Evolutionary conservation across 208 protist species (phyloP), one percentile per base, ranked within the genome.

Genomic region (Angomonas ambiguus): DNA sequence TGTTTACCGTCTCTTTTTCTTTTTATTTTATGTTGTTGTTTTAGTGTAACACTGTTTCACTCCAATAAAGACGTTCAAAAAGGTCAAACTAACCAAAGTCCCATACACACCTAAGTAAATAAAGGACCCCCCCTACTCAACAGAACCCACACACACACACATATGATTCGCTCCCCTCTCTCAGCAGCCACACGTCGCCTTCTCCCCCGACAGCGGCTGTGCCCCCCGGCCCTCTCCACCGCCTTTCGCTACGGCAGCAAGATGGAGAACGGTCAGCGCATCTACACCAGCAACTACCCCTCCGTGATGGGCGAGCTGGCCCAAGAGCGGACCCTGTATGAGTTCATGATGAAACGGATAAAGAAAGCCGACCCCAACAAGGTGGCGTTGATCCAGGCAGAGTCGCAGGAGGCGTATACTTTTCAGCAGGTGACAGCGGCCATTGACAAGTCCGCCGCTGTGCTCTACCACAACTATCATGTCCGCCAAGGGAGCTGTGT

Each of bases 391-490:
- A 56, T 76, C 27, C 77, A 83, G 49, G 66, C 31, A 18, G 77
- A 83, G 60, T 77, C 69, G n/a, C 58, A 59, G 0, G 61, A 80
- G 61, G 30, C 49, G 13, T 42, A 69, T n/a, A 73, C 63, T 13
- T 79, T 69, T 53, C 66, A 59, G 42, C 53, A 83, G 63, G 51
- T 83, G 42, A 57, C 42, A 13, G 18, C 33, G 28, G 55, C 51
- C 13, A 76, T 67, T 10, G 69, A 79, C 41, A 53, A 57, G 31
- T 18, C 64, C 0, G 74, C 74, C 20, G 33, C 64, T 10, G 42
- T 75, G 2, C 67, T 83, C 6, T 83, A 83, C 65, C 77, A 83
- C 64, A 16, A 51, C 3, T 48, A 27, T 2, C 65, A 42, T 1
- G 38, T 83, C n/a, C 6, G n/a, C 5, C 6, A 64, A 1, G 30